A percentile compares a stretch with the other conserved stretches of the same genome.
Evolutionary conservation across 1,284 basidiomycete species (phyloP).

Genomic region (Puccinia coronata): DNA sequence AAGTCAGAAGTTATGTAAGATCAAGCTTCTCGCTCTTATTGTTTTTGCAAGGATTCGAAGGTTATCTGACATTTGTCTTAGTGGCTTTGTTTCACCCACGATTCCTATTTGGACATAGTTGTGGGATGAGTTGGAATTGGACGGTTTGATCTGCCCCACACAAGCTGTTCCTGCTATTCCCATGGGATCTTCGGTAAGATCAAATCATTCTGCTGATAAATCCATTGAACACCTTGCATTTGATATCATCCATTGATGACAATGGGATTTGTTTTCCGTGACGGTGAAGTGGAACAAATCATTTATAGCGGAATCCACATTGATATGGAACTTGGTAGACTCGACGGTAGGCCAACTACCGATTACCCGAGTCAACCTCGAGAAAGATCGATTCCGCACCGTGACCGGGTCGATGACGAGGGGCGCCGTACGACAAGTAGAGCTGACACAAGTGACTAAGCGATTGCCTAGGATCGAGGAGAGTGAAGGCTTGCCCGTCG

Average conservation of each 20-base stretch:
- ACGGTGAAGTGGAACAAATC: conserved; percentile 49
- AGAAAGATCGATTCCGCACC: conserved; percentile 66
- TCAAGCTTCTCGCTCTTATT: neutral
- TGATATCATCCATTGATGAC: neutral
- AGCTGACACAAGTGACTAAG: conserved; percentile 62
- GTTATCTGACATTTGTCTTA: neutral
- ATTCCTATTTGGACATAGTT: conserved; percentile 44
- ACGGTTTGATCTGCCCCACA: conserved; percentile 54
- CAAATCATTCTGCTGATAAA: conserved; percentile 44
- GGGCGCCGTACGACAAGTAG: conserved; percentile 56
- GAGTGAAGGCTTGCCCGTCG: conserved; percentile 78
- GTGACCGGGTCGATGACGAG: conserved; percentile 61
- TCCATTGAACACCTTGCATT: conserved; percentile 54
- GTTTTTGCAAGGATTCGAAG: neutral
- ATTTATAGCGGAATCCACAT: conserved; percentile 55
- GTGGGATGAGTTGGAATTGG: conserved; percentile 53
- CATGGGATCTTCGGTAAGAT: conserved; percentile 53
- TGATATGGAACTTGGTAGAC: conserved; percentile 72
- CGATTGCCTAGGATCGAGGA: conserved; percentile 64
- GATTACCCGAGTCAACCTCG: conserved; percentile 73
- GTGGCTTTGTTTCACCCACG: too few relatives aligned
- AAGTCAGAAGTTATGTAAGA: conserved; percentile 40
- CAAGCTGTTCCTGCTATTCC: conserved; percentile 56
- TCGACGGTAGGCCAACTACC: conserved; percentile 75
- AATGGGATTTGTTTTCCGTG: neutral